Percentiles rank a stretch among this genome's conserved stretches.
phyloP scores from a whole-genome alignment of 2,329 filamentous ascomycete genomes.

The Neopestalotiopsis clavispora region DNA sequence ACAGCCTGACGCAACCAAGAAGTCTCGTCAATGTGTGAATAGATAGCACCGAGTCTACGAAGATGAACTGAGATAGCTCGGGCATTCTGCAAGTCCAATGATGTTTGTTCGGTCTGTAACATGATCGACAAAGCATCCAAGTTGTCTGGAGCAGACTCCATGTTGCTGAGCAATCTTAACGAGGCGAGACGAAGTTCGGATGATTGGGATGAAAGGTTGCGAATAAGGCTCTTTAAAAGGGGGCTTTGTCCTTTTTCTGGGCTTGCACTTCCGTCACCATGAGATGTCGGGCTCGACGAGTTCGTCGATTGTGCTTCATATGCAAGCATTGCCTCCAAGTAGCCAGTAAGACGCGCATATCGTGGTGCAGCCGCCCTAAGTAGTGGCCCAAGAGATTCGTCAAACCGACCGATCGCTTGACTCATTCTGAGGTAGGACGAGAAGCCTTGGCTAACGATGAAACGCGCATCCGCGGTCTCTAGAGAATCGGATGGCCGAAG shows the following conservation, averaged over 20 bases:
- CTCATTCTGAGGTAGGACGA: constrained; percentile 73
- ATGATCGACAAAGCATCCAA: constrained; percentile 65
- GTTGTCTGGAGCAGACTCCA: constrained; percentile 57
- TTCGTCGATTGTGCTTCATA: constrained; percentile 51
- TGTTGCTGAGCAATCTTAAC: constrained; percentile 70
- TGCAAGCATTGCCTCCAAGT: constrained; percentile 64
- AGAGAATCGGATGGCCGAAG: constrained; percentile 64
- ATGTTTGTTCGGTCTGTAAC: constrained; percentile 79
- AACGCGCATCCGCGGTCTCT: constrained; percentile 68
- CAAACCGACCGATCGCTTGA: constrained; percentile 60
- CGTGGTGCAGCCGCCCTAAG: constrained; percentile 69
- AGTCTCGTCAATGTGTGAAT: constrained; percentile 61
- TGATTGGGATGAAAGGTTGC: constrained; percentile 76
- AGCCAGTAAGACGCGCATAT: constrained; percentile 70
- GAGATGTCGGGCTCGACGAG: constrained; percentile 32
- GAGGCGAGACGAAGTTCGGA: constrained; percentile 76
- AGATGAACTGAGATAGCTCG: constrained; percentile 84
- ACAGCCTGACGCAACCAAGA: constrained; percentile 75
- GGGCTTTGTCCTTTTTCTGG: constrained; percentile 62
- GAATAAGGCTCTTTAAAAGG: constrained; percentile 68
- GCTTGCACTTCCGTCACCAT: constrained; percentile 42
- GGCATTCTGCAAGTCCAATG: constrained; percentile 76
- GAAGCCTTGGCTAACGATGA: constrained; percentile 78
- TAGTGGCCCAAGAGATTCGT: constrained; percentile 66
- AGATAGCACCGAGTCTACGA: constrained; percentile 73